Conservation (phyloP, 2,329 filamentous ascomycete species). For the Pezizomycotina sp. region DNA sequence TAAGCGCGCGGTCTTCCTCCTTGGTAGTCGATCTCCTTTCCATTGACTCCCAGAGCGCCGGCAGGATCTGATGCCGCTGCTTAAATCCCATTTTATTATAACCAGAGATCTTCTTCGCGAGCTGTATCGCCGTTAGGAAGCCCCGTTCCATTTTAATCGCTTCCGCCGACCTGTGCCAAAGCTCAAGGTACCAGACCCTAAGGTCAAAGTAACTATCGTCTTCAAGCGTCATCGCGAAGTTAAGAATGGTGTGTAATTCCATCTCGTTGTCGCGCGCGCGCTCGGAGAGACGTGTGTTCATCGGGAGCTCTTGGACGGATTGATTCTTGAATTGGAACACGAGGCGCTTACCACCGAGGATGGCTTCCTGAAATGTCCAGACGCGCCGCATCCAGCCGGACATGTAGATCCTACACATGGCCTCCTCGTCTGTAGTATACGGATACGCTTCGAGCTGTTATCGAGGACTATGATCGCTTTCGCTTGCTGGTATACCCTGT, state of each 20-base stretch:
- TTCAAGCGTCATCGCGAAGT: constrained; percentile 6
- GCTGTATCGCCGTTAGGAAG: too few species aligned
- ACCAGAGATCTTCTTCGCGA: constrained; percentile 5
- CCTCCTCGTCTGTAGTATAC: constrained; percentile 16
- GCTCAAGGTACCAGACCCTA: constrained; percentile 8
- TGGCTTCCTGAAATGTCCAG: constrained; percentile 23
- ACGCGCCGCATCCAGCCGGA: constrained; percentile 21
- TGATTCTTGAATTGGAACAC: too few species aligned
- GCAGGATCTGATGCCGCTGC: constrained; percentile 6
- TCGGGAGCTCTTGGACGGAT: too few species aligned
- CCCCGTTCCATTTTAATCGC: too few species aligned
- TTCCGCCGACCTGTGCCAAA: constrained; percentile 3
- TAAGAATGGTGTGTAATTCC: constrained; percentile 1
- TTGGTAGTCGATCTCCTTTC: constrained; percentile 15
- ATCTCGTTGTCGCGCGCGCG: constrained; percentile 11
- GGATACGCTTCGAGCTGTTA: too few species aligned
- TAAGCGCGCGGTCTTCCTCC: constrained; percentile 17
- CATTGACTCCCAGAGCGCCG: constrained; percentile 9
- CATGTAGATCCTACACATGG: constrained; percentile 14
- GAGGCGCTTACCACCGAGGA: constrained; percentile 15
- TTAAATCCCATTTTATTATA: too few species aligned
- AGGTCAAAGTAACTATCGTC: constrained; percentile 13
- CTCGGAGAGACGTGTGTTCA: too few species aligned
- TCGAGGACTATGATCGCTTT: too few species aligned
- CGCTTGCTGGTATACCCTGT: constrained; percentile 18